Conservation (phyloP, 257 asterid genomes). For the Penstemon newberryi region DNA sequence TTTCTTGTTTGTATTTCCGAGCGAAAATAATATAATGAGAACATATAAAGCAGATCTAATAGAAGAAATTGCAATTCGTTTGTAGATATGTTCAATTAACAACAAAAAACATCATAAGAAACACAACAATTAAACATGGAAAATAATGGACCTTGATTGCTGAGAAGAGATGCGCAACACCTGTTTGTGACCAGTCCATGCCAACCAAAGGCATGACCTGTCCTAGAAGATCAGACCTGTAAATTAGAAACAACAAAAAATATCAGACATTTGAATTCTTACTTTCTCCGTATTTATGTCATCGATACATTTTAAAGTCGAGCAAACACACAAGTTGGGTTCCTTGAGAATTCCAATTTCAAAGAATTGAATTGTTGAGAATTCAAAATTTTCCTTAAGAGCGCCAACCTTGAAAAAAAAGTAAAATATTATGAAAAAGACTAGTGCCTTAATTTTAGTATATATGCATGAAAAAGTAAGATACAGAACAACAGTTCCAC, state of each 20-base stretch:
- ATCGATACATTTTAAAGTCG: too few species aligned
- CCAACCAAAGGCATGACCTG: slow-evolving; percentile 99
- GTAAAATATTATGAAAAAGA: too few species aligned
- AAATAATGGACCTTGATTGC: slow-evolving; percentile 76
- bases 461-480: too few species aligned
- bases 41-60: not conserved
- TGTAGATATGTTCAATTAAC: slow-evolving; percentile 5
- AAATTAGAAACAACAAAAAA: slow-evolving; percentile 20
- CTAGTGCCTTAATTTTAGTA: too few species aligned
- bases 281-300: too few species aligned
- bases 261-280: not conserved
- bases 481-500: too few species aligned
- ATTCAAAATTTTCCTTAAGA: too few species aligned
- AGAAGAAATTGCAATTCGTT: not conserved
- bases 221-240: slow-evolving; percentile 91
- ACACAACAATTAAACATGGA: slow-evolving; percentile 14
- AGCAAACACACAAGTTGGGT: too few species aligned
- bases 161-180: slow-evolving; percentile 93
- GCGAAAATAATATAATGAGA: too few species aligned
- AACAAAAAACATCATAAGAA: slow-evolving; percentile 3
- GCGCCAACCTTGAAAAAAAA: too few species aligned
- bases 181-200: slow-evolving; percentile 95
- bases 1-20: not conserved
- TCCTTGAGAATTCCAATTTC: too few species aligned
- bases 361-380: too few species aligned